Conservation (phyloP, 176 grass and related monocot genomes). For the Triticum monococcum region DNA sequence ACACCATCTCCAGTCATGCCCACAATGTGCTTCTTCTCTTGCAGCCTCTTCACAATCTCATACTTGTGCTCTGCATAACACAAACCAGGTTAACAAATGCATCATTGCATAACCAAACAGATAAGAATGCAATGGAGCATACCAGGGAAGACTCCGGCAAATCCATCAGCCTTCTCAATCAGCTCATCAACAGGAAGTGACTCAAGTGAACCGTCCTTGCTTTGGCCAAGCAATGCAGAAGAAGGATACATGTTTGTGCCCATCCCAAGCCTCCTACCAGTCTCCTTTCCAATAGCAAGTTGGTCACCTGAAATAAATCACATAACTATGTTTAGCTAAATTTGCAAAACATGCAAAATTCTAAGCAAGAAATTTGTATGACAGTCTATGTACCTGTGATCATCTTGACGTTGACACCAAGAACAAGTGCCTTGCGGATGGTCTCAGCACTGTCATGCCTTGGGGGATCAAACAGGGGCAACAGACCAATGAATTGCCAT, state of each 20-base stretch:
- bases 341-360: not conserved
- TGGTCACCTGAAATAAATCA: constrained; percentile 75
- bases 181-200: constrained; percentile 87
- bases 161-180: constrained; percentile 98
- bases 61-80: constrained; percentile 90
- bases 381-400: constrained; percentile 67
- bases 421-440: constrained; percentile 88
- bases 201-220: constrained; percentile 77
- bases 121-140: not conserved
- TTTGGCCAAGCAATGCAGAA: constrained; percentile 76
- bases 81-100: not conserved
- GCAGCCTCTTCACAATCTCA: constrained; percentile 94
- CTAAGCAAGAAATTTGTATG: not conserved
- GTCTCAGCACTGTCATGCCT: constrained; percentile 99
- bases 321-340: not conserved
- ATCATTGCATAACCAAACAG: not conserved
- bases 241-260: constrained; percentile 99
- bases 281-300: constrained; percentile 97
- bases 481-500: constrained; percentile 92
- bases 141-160: constrained; percentile 99
- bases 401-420: constrained; percentile 99
- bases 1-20: constrained; percentile 99
- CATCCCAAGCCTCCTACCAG: constrained; percentile 97
- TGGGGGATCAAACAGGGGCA: constrained; percentile 95
- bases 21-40: constrained; percentile 97